Evolutionary conservation across 2,329 filamentous ascomycete genomes (phyloP), one percentile per base, ranked within the genome.

Genomic region (Aspergillus proliferans): DNA sequence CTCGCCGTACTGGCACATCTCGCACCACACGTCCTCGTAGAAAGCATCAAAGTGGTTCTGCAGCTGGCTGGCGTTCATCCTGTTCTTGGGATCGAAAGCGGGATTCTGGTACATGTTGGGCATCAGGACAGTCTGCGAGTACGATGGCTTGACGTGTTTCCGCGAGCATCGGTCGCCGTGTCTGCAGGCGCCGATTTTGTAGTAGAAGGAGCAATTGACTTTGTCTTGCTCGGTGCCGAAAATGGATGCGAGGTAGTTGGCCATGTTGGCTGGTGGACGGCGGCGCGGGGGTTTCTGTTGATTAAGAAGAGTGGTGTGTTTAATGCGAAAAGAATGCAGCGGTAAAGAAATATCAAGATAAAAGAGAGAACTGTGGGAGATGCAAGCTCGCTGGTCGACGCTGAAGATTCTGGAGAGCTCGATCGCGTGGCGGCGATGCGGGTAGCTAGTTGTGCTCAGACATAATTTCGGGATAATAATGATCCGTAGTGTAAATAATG

Each of bases 181-280:
- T 55, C 93, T 86, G 79, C 93, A 98, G 47, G 93, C 93, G 70
- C 93, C 93, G 72, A 98, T 98, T 79, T 98, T 98, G 87, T 96
- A 91, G 84, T 98, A 98, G 83, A 98, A 98, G 50, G 87, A 93
- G 82, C 93, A 96, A 82, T 97, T 96, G 78, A 96, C 91, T 70
- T 92, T 98, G 84, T 98, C 93, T 74, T 97, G 93, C 81, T 98
- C 93, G 26, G 93, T 98, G 66, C 93, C 93, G 80, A 98, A 98
- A 76, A 98, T 98, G 69, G 90, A 95, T 65, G 93, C 93, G 71
- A 98, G 87, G 71, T 96, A 97, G 79, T 96, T 96, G 67, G 91
- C 91, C 91, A 95, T 95, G 57, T 44, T 47, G 43, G 10, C n/a
- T 40, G 38, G 15, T 21, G 18, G 19, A 19, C 22, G n/a, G 9